Conservation (phyloP, 1,139 yeast genomes). For the Pichia sp. region DNA sequence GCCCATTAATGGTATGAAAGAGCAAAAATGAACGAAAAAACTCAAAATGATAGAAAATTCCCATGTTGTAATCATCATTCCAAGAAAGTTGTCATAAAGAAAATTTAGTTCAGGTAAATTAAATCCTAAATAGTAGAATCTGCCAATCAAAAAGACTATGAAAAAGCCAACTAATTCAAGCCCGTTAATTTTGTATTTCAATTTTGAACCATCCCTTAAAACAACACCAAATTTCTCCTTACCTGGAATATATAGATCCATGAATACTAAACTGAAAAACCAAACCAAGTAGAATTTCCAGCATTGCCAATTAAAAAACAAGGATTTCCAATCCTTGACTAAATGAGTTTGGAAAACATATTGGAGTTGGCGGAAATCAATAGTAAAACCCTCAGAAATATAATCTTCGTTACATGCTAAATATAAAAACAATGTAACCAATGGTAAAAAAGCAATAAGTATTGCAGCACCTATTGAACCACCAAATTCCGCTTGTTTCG, state of each 20-base stretch:
- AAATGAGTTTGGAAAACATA: conserved; percentile 10
- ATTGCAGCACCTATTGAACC: conserved; percentile 70
- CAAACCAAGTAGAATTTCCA: conserved; percentile 67
- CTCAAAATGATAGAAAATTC: conserved; percentile 60
- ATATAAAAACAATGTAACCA: conserved; percentile 49
- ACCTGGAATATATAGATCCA: conserved; percentile 75
- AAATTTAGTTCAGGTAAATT: conserved; percentile 74
- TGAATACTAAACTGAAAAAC: conserved; percentile 56
- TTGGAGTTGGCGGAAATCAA: conserved; percentile 33
- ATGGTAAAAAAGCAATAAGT: conserved; percentile 62
- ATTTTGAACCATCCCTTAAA: conserved; percentile 65
- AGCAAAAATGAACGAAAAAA: conserved; percentile 52
- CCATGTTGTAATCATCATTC: conserved; percentile 55
- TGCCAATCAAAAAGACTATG: conserved; percentile 36
- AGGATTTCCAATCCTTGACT: conserved; percentile 10
- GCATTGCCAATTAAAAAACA: conserved; percentile 25
- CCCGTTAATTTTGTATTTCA: conserved; percentile 81
- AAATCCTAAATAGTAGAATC: conserved; percentile 43
- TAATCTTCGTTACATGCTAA: conserved; percentile 51
- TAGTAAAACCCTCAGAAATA: conserved; percentile 37
- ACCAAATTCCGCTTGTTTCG: conserved; percentile 63
- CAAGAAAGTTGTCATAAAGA: conserved; percentile 59
- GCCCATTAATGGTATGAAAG: conserved; percentile 49
- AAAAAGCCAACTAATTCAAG: conserved; percentile 44
- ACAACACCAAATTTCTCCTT: conserved; percentile 52